These are phyloP conservation scores for Phlebiopsis flavidoalba DNA, from an alignment of 768 basidiomycete genomes.

Conservation along the genomic window DNA sequence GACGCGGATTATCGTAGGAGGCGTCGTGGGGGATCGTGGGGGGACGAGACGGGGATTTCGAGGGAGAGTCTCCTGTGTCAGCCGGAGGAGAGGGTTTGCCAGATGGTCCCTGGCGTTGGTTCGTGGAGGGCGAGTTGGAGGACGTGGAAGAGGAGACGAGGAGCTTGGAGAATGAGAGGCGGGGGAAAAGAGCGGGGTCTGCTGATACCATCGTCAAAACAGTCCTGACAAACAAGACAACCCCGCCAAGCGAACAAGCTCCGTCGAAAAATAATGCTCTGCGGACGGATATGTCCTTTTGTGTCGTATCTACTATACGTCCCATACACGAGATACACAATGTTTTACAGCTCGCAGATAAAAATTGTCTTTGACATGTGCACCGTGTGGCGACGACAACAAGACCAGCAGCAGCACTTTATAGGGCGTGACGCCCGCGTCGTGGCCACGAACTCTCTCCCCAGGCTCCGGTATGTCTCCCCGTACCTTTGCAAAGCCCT, in stretches of 20 bases:
- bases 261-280: conserved; percentile 1
- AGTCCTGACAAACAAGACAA: conserved; percentile 6
- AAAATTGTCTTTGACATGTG: not conserved
- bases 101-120: not conserved
- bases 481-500: not conserved
- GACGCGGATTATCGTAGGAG: conserved; percentile 4
- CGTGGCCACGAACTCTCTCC: not conserved
- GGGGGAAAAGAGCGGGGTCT: conserved; percentile 14
- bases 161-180: conserved; percentile 1
- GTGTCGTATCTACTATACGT: not conserved
- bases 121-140: not conserved
- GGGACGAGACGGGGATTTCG: not conserved
- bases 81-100: not conserved
- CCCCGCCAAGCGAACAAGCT: conserved; percentile 4
- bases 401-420: not conserved
- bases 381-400: not conserved
- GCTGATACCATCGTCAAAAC: conserved; percentile 9
- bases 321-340: not conserved
- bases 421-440: not conserved
- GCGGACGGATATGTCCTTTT: not conserved
- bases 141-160: not conserved
- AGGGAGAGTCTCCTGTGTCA: too few relatives aligned
- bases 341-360: not conserved
- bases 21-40: not conserved
- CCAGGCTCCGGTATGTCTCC: not conserved